Evolutionary conservation across 129 eudicot genomes (phyloP), one percentile per base, ranked within the genome.

Genomic region (Centrapalus pauciflorus): DNA sequence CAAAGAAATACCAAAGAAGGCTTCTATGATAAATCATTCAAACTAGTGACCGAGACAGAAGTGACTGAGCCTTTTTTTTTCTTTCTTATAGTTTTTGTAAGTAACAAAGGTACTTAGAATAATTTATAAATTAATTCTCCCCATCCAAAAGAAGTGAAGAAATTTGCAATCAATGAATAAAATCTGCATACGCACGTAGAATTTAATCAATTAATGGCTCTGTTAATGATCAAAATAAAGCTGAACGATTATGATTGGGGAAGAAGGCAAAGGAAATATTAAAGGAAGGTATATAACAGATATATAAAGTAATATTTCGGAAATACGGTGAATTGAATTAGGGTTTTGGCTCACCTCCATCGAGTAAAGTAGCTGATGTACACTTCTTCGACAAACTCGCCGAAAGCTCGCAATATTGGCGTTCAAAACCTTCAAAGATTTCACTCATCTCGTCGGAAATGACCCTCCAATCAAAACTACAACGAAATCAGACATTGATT

Each of bases 361-460:
- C 81, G 64, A 76, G 80, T 35, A 75, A 77, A 83, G 57, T 58
- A 24, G 82, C 84, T 0, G 89, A 69, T 7, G 90, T 80, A 55
- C 87, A 83, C 70, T 83, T 87, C 26, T 77, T 78, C 46, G 95
- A 77, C 73, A 87, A 64, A 81, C 64, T 73, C 11, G 85, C 95
- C 12, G 90, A 83, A 41, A 87, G 72, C 74, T 86, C 87, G 70
- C 95, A 86, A 77, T 86, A 86, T 57, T 83, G 89, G 50, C 89
- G 84, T 64, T 87, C 95, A 61, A 69, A 87, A 10, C 84, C 84
- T 69, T 87, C 95, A 63, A 81, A 81, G 0, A 77, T 85, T 52
- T 72, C 76, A 77, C 92, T 85, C 92, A 85, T 85, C 58, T 40
- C 49, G 52, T 17, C 55, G 11, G 26, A 10, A 4, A 67, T 9